phyloP scores from a whole-genome alignment of 192 early-diverging fungal genomes.

The Hyaloraphidium curvatum region DNA sequence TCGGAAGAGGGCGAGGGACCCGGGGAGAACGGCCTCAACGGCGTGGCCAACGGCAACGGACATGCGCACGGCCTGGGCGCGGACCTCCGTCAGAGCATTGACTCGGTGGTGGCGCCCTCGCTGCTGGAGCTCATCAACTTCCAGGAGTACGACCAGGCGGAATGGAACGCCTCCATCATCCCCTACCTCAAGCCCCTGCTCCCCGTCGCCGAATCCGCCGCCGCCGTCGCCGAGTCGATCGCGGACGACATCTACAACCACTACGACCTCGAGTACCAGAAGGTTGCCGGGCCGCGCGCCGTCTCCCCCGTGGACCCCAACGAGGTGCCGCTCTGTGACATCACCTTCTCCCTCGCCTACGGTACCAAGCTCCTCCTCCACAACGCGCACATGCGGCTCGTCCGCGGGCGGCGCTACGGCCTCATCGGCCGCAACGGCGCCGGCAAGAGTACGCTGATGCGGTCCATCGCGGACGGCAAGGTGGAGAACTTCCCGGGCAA shows the following conservation, averaged over 20 bases:
- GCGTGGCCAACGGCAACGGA: conserved; percentile 27
- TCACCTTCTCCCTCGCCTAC: conserved; percentile 66
- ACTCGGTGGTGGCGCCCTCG: conserved; percentile 35
- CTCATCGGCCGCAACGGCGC: conserved; percentile 64
- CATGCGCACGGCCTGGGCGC: conserved; percentile 21
- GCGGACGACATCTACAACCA: neutral
- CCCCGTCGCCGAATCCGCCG: neutral
- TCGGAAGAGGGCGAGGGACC: neutral
- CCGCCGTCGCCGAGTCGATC: neutral
- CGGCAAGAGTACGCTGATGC: conserved; percentile 73
- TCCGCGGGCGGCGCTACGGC: conserved; percentile 64
- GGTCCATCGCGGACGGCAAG: conserved; percentile 65
- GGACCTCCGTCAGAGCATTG: conserved; percentile 19
- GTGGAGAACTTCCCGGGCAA: conserved; percentile 64
- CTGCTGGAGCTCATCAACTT: conserved; percentile 34
- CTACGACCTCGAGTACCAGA: neutral
- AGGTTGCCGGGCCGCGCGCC: no score
- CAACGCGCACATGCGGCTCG: conserved; percentile 20
- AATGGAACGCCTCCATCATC: conserved; percentile 39
- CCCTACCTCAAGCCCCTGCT: conserved; percentile 36
- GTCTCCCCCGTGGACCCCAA: conserved; percentile 16
- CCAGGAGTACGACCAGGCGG: conserved; percentile 38
- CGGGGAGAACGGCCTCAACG: conserved; percentile 25
- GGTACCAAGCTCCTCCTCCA: conserved; percentile 65
- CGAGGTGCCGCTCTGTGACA: conserved; percentile 44